Base-by-base conservation (phyloP, 192 early-diverging fungal species). In the Cetraspora pellucida region DNA sequence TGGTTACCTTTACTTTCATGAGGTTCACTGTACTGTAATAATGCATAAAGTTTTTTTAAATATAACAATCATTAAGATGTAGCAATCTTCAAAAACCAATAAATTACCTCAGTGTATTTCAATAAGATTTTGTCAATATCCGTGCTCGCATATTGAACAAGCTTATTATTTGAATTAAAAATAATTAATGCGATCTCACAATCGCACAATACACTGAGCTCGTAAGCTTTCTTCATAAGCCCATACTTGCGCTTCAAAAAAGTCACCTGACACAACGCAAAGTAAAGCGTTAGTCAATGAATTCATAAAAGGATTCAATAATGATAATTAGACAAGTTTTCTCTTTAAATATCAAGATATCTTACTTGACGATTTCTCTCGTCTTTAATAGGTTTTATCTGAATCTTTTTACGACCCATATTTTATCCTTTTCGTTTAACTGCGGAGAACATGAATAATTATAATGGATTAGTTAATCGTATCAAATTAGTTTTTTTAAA, bases 181-280 rank as follows among this genome's bases (percentile, higher is more conserved):
- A 98, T 96, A 63, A 98, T 92, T 14, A 98, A 86, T 8, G 93
- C 96, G 44, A 98, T 95, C 80, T 98, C 94, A 86, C 95, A 95
- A 81, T 94, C 94, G 87, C 97, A 98, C 10, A 98, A 85, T 3
- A 97, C 94, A 69, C 90, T 92, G 28, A 98, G 89, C 81, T 98
- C 97, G 83, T 95, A 95, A 0, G 97, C 96, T 83, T 98, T 98
- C 82, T 98, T 98, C 90, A 97, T 93, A 72, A 98, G 85, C 14
- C 97, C 97, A 37, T 90, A 90, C 81, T 97, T 96, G 75, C 97
- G 87, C 85, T 98, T 98, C 59, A 93, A 85, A 83, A 98, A 97
- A 3, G 97, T 98, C 55, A 92, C 92, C 93, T 94, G 77, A 2
- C 30, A 46, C 16, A 37, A 17, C 23, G 27, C 2, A 30, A 74